A percentile compares a stretch with the other conserved stretches of the same genome.
Evolutionary conservation across 1,284 basidiomycete species (phyloP).

Genomic region (Inonotus obliquus): DNA sequence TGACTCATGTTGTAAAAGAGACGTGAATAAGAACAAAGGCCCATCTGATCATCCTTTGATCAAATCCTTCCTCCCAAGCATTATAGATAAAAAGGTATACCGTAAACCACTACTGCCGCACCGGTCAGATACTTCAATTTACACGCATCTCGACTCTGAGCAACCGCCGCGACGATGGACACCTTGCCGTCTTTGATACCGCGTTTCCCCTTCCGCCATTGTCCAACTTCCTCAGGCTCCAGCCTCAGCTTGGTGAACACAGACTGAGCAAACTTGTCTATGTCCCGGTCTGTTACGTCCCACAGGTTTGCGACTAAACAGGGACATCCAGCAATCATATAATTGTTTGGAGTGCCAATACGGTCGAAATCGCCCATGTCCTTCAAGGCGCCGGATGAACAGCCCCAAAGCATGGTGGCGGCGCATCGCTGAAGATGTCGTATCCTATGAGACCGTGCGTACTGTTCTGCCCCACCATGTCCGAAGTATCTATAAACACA

Average conservation of each 20-base stretch:
- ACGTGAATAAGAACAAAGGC: too few relatives aligned
- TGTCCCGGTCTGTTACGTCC: slow-evolving; percentile 98
- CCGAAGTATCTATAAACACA: slow-evolving; percentile 78
- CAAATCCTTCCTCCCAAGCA: not conserved
- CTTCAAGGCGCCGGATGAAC: slow-evolving; percentile 85
- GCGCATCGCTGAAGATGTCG: slow-evolving; percentile 81
- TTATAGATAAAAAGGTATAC: slow-evolving; percentile 82
- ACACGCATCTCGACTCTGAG: slow-evolving; percentile 72
- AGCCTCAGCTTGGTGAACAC: slow-evolving; percentile 78
- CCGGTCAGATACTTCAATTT: slow-evolving; percentile 95
- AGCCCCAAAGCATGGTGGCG: slow-evolving; percentile 97
- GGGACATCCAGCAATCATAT: slow-evolving; percentile 95
- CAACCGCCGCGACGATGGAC: slow-evolving; percentile 78
- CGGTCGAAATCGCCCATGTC: slow-evolving; percentile 94
- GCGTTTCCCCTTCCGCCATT: slow-evolving; percentile 24
- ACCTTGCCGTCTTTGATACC: slow-evolving; percentile 25
- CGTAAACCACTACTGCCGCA: slow-evolving; percentile 91
- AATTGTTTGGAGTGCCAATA: slow-evolving; percentile 87
- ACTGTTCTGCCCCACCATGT: slow-evolving; percentile 95
- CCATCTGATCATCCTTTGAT: too few relatives aligned
- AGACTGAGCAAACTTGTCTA: slow-evolving; percentile 85
- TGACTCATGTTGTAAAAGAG: too few relatives aligned
- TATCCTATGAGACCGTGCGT: slow-evolving; percentile 82
- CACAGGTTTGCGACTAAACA: slow-evolving; percentile 92
- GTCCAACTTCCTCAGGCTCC: slow-evolving; percentile 34